These are phyloP conservation scores for Rhytidiadelphus loreus DNA, from an alignment of 225 moss, liverwort and hornwort species.

Conservation along the genomic window DNA sequence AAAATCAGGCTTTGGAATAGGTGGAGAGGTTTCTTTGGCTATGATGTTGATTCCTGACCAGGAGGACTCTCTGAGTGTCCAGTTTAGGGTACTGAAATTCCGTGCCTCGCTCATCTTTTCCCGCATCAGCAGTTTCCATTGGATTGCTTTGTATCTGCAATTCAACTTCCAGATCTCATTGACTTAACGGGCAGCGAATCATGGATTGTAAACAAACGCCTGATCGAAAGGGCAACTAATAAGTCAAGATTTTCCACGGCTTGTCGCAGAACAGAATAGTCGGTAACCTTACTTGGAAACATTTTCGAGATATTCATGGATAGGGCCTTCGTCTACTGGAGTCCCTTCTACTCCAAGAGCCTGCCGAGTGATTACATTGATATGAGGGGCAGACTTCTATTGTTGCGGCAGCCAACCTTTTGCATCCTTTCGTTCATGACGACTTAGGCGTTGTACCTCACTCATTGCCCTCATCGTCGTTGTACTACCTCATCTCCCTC, in stretches of 20 bases:
- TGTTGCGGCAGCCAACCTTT: background rate
- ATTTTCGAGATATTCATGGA: background rate
- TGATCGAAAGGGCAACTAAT: background rate
- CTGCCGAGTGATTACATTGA: background rate
- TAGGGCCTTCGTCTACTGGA: background rate
- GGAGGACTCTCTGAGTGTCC: conserved; percentile 3
- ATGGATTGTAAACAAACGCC: background rate
- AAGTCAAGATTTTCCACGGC: background rate
- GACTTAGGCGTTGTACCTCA: background rate
- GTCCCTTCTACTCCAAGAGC: background rate
- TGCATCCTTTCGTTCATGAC: background rate
- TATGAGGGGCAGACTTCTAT: too few species aligned
- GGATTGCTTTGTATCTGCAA: conserved; percentile 6
- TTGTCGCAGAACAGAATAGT: background rate
- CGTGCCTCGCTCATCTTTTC: background rate
- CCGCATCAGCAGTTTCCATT: background rate
- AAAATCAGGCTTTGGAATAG: background rate
- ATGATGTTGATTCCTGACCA: background rate
- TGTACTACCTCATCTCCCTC: too few species aligned
- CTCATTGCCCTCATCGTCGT: background rate
- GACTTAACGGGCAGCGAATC: background rate
- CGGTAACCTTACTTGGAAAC: background rate
- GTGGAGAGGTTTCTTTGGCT: background rate
- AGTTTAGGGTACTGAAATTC: background rate
- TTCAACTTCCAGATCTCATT: background rate